Percentiles rank a stretch among this genome's conserved stretches.
phyloP scores from a whole-genome alignment of 106 monocot species.

The Amphibolis antarctica region DNA sequence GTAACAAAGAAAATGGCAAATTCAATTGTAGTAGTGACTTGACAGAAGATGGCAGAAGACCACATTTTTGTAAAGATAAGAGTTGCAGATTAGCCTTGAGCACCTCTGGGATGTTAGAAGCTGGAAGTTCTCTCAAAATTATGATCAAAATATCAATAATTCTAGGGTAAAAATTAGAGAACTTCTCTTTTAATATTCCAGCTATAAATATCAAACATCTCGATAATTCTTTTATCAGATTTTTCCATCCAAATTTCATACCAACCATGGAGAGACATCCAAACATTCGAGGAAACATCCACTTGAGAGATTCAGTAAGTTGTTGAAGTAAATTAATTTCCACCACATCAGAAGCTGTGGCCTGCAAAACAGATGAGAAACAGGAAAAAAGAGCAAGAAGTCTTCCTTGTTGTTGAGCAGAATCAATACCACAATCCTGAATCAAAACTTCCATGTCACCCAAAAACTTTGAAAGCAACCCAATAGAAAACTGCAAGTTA shows the following conservation, averaged over 20 bases:
- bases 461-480: conserved; percentile 77
- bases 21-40: conserved; percentile 43
- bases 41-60: conserved; percentile 47
- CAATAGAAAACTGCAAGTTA: conserved; percentile 63
- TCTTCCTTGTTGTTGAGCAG: conserved; percentile 29
- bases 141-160: conserved; percentile 59
- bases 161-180: conserved; percentile 46
- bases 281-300: conserved; percentile 54
- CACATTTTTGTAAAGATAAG: conserved; percentile 57
- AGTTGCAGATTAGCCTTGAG: conserved; percentile 68
- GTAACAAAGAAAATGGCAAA: conserved; percentile 56
- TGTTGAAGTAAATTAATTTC: conserved; percentile 42
- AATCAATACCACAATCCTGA: conserved; percentile 35
- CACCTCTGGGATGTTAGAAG: conserved; percentile 34
- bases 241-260: conserved; percentile 46
- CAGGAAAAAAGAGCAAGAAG: conserved; percentile 77
- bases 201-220: conserved; percentile 67
- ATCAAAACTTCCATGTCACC: conserved; percentile 83
- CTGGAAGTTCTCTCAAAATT: conserved; percentile 33
- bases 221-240: conserved; percentile 48
- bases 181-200: conserved; percentile 63
- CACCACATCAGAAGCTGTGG: conserved; percentile 38
- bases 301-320: conserved; percentile 39
- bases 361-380: conserved; percentile 72
- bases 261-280: conserved; percentile 41